phyloP scores from a whole-genome alignment of 225 moss, liverwort and hornwort genomes.

The Bryoerythrophyllum caledonicum region DNA sequence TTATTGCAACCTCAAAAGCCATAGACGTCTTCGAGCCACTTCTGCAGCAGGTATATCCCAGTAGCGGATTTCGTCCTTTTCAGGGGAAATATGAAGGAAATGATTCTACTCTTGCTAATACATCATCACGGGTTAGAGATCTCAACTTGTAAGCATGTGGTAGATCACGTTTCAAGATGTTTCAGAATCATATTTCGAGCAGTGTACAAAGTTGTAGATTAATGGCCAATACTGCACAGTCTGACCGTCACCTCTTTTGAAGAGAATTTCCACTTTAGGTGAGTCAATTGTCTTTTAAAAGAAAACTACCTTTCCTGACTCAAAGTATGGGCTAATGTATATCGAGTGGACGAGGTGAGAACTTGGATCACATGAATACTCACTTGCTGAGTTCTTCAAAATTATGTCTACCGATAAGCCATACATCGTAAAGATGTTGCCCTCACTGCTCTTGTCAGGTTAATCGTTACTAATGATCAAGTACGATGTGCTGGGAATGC shows the following conservation, averaged over 20 bases:
- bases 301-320: not conserved
- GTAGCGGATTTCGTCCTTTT: not conserved
- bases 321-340: not conserved
- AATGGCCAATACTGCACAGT: not conserved
- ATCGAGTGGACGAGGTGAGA: not conserved
- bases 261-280: not conserved
- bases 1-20: constrained; percentile 91
- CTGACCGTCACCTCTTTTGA: not conserved
- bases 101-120: not conserved
- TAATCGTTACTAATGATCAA: not conserved
- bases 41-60: constrained; percentile 68
- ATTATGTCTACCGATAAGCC: not conserved
- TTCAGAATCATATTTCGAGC: not conserved
- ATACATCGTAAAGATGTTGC: not conserved
- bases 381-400: constrained; percentile 6
- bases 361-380: not conserved
- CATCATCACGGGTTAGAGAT: not conserved
- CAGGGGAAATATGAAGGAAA: not conserved
- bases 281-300: not conserved
- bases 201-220: not conserved
- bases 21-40: constrained; percentile 95
- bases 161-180: constrained; percentile 8
- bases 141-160: not conserved
- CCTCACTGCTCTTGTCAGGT: not conserved
- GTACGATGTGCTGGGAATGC: constrained; percentile 37